Base-by-base conservation (phyloP, 148 eudicot species). In the Chenopodium berlandieri region DNA sequence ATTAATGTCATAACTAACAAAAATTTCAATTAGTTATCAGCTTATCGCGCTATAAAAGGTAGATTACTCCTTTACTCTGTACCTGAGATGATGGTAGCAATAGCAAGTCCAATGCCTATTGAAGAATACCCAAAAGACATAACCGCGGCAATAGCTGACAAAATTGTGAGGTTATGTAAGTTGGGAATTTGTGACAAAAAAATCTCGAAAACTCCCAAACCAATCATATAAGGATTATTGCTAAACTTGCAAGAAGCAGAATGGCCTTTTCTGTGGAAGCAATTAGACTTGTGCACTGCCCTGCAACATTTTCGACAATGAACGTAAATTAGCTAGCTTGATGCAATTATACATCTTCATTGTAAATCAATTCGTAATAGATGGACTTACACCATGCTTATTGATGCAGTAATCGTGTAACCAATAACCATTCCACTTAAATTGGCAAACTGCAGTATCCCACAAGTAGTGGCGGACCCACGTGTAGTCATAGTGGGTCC, bases 361-460 rank as follows among this genome's bases (percentile, higher is more conserved):
- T 34, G 37, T 34, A 34, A 34, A 27, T 27, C 30, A 27, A 27
- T 25, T 73, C 1, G 27, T 62, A 48, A 32, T 25, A 54, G 79
- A 19, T 20, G 83, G 16, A 48, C 94, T 85, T 93, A 93, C 97
- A 86, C 95, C 97, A 93, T 93, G 89, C 97, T 90, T 27, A 87
- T 89, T 2, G 97, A 89, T 19, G 97, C 89, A 20, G 95, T 91
- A 71, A 92, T 90, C 8, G 97, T 91, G 81, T 91, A 93, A 73
- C 97, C 97, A 40, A 93, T 83, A 0, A 83, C 84, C 85, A 87
- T 87, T 25, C 97, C 97, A 78, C 78, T 80, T 30, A 92, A 82
- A 75, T 88, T 92, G 75, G 88, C 78, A 83, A 87, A 90, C 71
- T 91, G 97, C 40, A 88, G 86, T 16, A 84, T n/a, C 11, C 90